phyloP scores from a whole-genome alignment of 2,329 filamentous ascomycete genomes.

The Periconia sp. region DNA sequence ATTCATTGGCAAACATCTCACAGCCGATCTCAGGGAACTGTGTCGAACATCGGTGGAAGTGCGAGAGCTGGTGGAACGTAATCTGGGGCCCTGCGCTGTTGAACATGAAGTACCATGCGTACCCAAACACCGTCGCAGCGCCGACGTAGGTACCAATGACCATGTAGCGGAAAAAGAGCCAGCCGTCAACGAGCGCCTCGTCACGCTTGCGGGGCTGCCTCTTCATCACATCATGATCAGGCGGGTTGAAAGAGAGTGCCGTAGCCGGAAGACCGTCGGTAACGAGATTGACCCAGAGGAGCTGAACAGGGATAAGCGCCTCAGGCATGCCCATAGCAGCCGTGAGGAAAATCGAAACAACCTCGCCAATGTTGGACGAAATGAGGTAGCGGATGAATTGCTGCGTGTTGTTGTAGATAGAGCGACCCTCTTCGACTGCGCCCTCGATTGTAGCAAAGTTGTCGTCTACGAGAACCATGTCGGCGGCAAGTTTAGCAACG shows the following conservation, averaged over 20 bases:
- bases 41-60: slow-evolving; percentile 91
- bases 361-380: slow-evolving; percentile 98
- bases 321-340: slow-evolving; percentile 97
- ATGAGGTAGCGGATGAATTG: slow-evolving; percentile 99
- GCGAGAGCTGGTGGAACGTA: slow-evolving; percentile 82
- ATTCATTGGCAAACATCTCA: slow-evolving; percentile 85
- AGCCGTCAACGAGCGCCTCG: slow-evolving; percentile 89
- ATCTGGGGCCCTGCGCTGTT: slow-evolving; percentile 90
- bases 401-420: slow-evolving; percentile 99
- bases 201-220: slow-evolving; percentile 89
- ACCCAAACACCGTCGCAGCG: slow-evolving; percentile 91
- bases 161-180: slow-evolving; percentile 97
- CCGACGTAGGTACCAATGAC: slow-evolving; percentile 96
- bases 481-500: slow-evolving; percentile 92
- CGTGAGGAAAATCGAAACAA: slow-evolving; percentile 98
- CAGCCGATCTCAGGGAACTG: slow-evolving; percentile 91
- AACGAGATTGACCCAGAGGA: slow-evolving; percentile 98
- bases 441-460: slow-evolving; percentile 98
- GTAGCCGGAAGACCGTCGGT: slow-evolving; percentile 97
- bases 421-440: slow-evolving; percentile 94
- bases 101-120: slow-evolving; percentile 99
- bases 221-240: slow-evolving; percentile 98
- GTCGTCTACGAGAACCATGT: slow-evolving; percentile 98
- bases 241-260: slow-evolving; percentile 94
- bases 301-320: slow-evolving; percentile 93